Conservation (phyloP, 345 rosid genomes). For the Eucalyptus erythrocorys region DNA sequence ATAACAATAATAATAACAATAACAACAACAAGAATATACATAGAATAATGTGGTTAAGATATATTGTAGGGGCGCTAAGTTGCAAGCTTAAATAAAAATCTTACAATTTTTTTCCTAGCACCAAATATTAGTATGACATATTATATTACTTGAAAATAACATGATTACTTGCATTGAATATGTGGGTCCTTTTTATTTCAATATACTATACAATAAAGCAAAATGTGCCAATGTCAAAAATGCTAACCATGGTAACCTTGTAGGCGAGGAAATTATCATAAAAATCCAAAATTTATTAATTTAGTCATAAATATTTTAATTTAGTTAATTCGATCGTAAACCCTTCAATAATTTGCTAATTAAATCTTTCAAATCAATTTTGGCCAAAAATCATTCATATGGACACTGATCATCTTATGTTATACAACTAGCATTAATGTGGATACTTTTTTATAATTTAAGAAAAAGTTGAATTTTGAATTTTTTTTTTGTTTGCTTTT, state of each 20-base stretch:
- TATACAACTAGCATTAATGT: fast-evolving
- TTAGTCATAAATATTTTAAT: fast-evolving
- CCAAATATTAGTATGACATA: background rate
- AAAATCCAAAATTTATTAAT: background rate
- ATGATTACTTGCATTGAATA: background rate
- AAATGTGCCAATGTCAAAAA: background rate
- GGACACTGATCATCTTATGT: too few species aligned
- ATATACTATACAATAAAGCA: background rate
- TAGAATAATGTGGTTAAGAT: background rate
- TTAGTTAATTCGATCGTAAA: too few species aligned
- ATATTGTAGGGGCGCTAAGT: background rate
- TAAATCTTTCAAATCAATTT: too few species aligned
- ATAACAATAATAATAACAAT: too few species aligned
- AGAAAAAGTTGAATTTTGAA: too few species aligned
- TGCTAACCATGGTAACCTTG: background rate
- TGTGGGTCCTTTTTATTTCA: background rate
- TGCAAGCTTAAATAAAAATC: background rate
- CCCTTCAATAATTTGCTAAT: too few species aligned
- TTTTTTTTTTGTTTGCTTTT: too few species aligned
- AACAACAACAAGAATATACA: fast-evolving
- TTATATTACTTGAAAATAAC: background rate
- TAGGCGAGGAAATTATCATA: too few species aligned
- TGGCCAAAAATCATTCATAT: too few species aligned
- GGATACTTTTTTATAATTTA: too few species aligned
- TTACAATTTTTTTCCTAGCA: background rate